phyloP scores from a whole-genome alignment of 768 basidiomycete genomes.

The Lentinula edodes region DNA sequence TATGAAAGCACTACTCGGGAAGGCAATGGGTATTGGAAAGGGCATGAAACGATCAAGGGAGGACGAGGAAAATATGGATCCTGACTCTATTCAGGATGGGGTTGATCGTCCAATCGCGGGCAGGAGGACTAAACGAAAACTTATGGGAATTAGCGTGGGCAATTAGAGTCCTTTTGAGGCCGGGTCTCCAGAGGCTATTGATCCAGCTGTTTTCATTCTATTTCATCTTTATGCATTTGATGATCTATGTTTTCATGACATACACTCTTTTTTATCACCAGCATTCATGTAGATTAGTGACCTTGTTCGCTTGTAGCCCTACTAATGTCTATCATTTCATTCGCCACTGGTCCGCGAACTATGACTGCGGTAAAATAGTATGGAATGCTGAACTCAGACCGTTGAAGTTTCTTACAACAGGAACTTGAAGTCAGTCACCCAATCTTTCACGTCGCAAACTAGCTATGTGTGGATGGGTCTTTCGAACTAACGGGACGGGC shows the following conservation, averaged over 20 bases:
- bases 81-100: background rate
- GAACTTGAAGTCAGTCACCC: too few relatives aligned
- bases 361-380: too few relatives aligned
- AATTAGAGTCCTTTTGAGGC: background rate
- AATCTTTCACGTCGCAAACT: too few relatives aligned
- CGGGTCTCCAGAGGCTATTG: background rate
- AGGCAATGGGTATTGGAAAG: conserved; percentile 1
- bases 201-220: background rate
- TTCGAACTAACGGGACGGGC: too few relatives aligned
- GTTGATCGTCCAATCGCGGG: conserved; percentile 1
- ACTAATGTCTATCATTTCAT: background rate
- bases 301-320: background rate
- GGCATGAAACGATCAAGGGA: conserved; percentile 3
- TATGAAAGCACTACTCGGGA: background rate
- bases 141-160: background rate
- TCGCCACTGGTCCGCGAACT: background rate
- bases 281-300: background rate
- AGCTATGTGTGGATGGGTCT: too few relatives aligned
- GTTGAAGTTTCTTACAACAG: too few relatives aligned
- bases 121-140: conserved; percentile 4
- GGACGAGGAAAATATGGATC: background rate
- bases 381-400: too few relatives aligned
- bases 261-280: background rate
- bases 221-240: background rate
- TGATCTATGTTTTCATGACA: background rate